Base-by-base conservation (phyloP, 345 rosid genomes). In the Toxicodendron radicans region DNA sequence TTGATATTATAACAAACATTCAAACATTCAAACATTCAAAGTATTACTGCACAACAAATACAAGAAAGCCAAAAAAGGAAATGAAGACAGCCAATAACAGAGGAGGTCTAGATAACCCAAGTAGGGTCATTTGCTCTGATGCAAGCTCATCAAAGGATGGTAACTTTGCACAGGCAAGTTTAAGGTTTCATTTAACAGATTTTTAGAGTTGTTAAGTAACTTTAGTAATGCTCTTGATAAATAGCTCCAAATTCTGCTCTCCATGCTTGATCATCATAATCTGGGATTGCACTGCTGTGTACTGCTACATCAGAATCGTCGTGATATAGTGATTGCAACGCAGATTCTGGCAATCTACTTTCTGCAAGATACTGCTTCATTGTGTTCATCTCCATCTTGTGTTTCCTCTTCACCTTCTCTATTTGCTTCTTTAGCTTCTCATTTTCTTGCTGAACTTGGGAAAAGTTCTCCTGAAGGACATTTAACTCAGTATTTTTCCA, bases 191-290 rank as follows among this genome's bases (percentile, higher is more conserved):
- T 35, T 35, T 35, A 5, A 35, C 38, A 35, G 38, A 35, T 13
- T 49, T 13, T 12, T 49, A 10, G 53, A 49, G 53, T 49, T 49
- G 21, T 52, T 23, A 65, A 35, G 38, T 35, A 3, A 38, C 58
- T 68, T 82, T 59, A 87, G 74, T 73, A 79, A 73, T 87, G 97
- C 23, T 90, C 87, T 78, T 92, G 97, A 77, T 95, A 95, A 30
- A 88, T 89, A 52, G 97, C 89, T 72, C 97, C 93, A 79, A 95
- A 92, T 82, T 95, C 99, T 12, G 97, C 97, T 80, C 94, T 90
- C 98, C 98, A 95, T 7, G 98, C 92, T 70, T 91, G 94, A 74
- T 92, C 98, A 70, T 95, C 97, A 66, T 38, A 38, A 38, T 88
- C 84, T 10, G 79, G 64, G 23, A 41, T 66, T 3, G 72, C 59